Percentiles rank a stretch among this genome's conserved stretches.
Conservation (phyloP, 495 filamentous ascomycete species). For the Thermothielavioides terrestris region DNA sequence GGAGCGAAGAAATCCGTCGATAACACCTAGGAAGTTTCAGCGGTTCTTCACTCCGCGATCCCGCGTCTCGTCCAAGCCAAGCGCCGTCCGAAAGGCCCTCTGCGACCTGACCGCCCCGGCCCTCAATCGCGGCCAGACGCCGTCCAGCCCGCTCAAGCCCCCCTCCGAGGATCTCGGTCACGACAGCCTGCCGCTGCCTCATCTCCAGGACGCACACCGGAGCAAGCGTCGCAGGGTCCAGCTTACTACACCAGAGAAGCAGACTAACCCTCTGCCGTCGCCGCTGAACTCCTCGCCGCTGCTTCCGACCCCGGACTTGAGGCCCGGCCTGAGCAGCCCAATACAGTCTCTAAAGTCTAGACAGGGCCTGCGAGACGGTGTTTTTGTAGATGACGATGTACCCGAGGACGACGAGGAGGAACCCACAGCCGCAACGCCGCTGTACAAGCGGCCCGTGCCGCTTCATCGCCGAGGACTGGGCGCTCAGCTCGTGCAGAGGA, state of each 20-base stretch:
- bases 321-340: conserved; percentile 27
- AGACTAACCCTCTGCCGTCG: conserved; percentile 18
- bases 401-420: conserved; percentile 25
- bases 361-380: conserved; percentile 19
- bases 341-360: conserved; percentile 27
- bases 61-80: conserved; percentile 36
- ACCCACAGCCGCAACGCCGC: not conserved
- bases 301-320: conserved; percentile 20
- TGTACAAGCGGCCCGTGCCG: conserved; percentile 19
- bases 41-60: conserved; percentile 74
- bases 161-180: conserved; percentile 28
- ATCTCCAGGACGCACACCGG: conserved; percentile 13
- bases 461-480: conserved; percentile 32
- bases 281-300: conserved; percentile 20
- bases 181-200: too few species aligned
- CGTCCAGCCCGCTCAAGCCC: conserved; percentile 38
- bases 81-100: conserved; percentile 54
- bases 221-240: conserved; percentile 36
- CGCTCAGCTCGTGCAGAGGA: conserved; percentile 35
- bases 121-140: conserved; percentile 48
- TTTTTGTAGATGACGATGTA: conserved; percentile 19
- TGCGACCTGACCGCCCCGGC: conserved; percentile 58
- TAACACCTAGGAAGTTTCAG: conserved; percentile 67
- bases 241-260: conserved; percentile 17
- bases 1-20: conserved; percentile 42